Evolutionary conservation across 2,329 filamentous ascomycete genomes (phyloP).

Genomic region (Hymenoscyphus scutula): DNA sequence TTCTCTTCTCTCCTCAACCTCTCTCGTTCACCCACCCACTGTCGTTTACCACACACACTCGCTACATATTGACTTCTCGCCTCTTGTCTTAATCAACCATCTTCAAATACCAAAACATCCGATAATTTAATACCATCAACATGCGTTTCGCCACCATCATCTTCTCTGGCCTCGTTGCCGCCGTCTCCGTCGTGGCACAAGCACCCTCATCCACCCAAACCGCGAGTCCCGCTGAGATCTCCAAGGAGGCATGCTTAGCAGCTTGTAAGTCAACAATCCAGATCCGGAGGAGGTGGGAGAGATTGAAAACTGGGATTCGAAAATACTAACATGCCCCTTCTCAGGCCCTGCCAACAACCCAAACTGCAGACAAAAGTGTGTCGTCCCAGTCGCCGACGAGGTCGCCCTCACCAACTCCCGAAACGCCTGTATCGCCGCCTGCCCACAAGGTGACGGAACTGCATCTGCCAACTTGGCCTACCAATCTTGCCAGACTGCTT

Average conservation of each 20-base stretch:
- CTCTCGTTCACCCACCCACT: conserved; percentile 13
- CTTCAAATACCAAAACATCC: conserved; percentile 5
- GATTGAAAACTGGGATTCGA: background rate
- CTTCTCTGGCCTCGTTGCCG: conserved; percentile 12
- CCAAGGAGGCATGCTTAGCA: conserved; percentile 19
- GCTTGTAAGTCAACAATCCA: conserved; percentile 17
- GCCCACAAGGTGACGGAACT: conserved; percentile 23
- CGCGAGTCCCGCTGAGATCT: conserved; percentile 16
- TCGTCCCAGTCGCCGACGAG: conserved; percentile 9
- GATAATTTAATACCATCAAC: conserved; percentile 13
- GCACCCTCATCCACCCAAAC: conserved; percentile 6
- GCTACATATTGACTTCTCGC: conserved; percentile 4
- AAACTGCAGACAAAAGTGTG: conserved; percentile 15
- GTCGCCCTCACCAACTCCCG: conserved; percentile 10
- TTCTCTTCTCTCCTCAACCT: conserved; percentile 4
- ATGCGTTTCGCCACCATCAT: conserved; percentile 22
- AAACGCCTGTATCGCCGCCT: conserved; percentile 16
- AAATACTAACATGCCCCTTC: conserved; percentile 1
- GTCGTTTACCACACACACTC: conserved; percentile 8
- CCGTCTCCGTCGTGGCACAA: conserved; percentile 15
- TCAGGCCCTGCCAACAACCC: conserved; percentile 14
- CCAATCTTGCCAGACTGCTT: conserved; percentile 19
- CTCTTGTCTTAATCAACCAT: conserved; percentile 8
- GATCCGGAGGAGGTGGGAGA: background rate
- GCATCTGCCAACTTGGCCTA: conserved; percentile 18